Base-by-base conservation (phyloP, 441 rosid genomes). In the Corymbia calophylla region DNA sequence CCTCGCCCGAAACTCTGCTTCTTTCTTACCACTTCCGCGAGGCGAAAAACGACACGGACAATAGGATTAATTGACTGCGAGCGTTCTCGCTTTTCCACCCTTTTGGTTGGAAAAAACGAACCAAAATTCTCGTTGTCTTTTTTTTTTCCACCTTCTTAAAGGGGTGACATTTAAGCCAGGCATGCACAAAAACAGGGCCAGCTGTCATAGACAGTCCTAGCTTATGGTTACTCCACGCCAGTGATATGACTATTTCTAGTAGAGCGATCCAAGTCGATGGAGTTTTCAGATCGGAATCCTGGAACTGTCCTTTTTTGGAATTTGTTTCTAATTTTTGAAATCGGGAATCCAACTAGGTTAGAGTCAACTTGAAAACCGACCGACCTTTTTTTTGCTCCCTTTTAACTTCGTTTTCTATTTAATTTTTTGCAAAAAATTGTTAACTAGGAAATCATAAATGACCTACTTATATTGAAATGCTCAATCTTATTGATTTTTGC, bases 311-410 rank as follows among this genome's bases (percentile, higher is more conserved):
- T 11, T 21, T 6, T 21, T 2, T 16, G 12, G 16, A 73, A 21
- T 21, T 5, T 35, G 16, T 19, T 73, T 29, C 5, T 44, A 39
- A 73, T 5, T 73, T 73, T 35, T 39, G 49, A 23, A 73, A 39
- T 73, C 13, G 14, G 7, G 39, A 73, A 68, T 19, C 4, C 0
- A 68, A n/a, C n/a, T n/a, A n/a, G n/a, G n/a, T 17, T 6, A 18
- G 4, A 7, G 9, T 4, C 2, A 7, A 32, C 4, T 5, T 0
- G 19, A 64, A n/a, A 64, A 15, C 2, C 19, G 35, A 32, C 32
- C 8, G 1, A 2, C 9, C 29, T 13, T 13, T 62, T 29, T 14
- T 14, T 1, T 19, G 8, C 4, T 56, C 23, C 18, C 7, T 58
- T 17, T 31, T 15, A 3, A 29, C 13, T 55, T 55, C 25, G 9